Percentiles rank a stretch among this genome's conserved stretches.
Evolutionary conservation across 2,329 filamentous ascomycete genomes (phyloP).

Genomic region (Grosmannia clavigera): DNA sequence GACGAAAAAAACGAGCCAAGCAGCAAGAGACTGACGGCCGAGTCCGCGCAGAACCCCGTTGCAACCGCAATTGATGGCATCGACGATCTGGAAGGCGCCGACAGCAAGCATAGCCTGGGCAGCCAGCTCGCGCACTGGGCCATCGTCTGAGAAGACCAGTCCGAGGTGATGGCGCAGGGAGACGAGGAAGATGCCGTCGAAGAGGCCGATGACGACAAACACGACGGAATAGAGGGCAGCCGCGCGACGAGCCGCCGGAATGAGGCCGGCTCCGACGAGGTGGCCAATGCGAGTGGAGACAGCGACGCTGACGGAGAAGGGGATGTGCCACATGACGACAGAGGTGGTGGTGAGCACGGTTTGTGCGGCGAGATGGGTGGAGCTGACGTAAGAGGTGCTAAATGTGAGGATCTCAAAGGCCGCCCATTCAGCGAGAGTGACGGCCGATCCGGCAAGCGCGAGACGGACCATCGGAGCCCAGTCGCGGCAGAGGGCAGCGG

Average conservation of each 20-base stretch:
- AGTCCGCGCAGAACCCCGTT: constrained; percentile 60
- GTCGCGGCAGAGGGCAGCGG: constrained; percentile 16
- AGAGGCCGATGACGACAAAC: constrained; percentile 27
- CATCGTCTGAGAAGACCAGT: constrained; percentile 46
- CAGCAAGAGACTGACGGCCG: constrained; percentile 57
- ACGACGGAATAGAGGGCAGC: constrained; percentile 10
- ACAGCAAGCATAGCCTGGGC: constrained; percentile 50
- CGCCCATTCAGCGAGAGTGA: constrained; percentile 50
- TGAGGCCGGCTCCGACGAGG: constrained; percentile 56
- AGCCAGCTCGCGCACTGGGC: constrained; percentile 41
- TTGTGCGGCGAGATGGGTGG: constrained; percentile 56
- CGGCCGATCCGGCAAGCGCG: constrained; percentile 57
- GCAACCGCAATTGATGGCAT: constrained; percentile 51
- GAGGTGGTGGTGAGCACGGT: constrained; percentile 53
- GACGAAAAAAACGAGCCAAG: constrained; percentile 57
- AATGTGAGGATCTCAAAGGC: constrained; percentile 53
- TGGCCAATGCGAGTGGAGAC: constrained; percentile 61
- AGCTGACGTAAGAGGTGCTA: constrained; percentile 51
- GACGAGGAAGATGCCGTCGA: constrained; percentile 51
- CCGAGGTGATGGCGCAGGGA: constrained; percentile 48
- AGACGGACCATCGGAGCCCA: constrained; percentile 56
- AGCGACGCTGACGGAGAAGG: constrained; percentile 61
- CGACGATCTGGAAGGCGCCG: constrained; percentile 61
- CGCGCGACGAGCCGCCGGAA: constrained; percentile 13
- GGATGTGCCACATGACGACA: constrained; percentile 57